Conservation (phyloP, 176 grass and related monocot genomes). For the Luzula sylvatica region DNA sequence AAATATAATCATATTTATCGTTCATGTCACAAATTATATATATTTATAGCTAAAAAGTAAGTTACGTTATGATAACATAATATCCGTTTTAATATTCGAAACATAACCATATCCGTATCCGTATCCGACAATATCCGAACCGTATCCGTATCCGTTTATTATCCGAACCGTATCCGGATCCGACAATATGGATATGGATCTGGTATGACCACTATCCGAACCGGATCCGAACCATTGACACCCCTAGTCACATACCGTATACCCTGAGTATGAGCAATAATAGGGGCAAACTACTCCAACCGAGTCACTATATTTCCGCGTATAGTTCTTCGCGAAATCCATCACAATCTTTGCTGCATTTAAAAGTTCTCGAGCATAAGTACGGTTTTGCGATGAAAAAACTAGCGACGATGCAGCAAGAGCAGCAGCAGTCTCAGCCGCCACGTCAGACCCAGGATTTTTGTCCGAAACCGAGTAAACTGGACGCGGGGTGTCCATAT, state of each 20-base stretch:
- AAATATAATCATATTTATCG: too few relatives aligned
- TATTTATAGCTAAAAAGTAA: too few relatives aligned
- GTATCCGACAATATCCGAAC: too few relatives aligned
- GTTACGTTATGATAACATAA: too few relatives aligned
- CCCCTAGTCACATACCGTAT: slow-evolving; percentile 39
- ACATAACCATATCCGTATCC: too few relatives aligned
- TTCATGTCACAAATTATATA: too few relatives aligned
- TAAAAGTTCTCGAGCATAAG: slow-evolving; percentile 31
- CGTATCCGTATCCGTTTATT: too few relatives aligned
- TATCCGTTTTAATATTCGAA: too few relatives aligned
- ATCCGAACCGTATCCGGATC: too few relatives aligned
- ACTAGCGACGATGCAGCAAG: slow-evolving; percentile 48
- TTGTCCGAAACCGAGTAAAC: slow-evolving; percentile 56
- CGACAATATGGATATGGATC: too few relatives aligned
- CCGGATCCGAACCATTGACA: too few relatives aligned
- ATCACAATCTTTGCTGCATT: slow-evolving; percentile 36
- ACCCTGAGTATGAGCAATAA: slow-evolving; percentile 79
- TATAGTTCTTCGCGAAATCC: slow-evolving; percentile 38
- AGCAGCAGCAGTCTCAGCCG: slow-evolving; percentile 62
- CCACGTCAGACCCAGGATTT: slow-evolving; percentile 59
- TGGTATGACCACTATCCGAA: too few relatives aligned
- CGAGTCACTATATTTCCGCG: slow-evolving; percentile 52
- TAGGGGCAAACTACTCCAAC: slow-evolving; percentile 32
- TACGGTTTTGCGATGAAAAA: slow-evolving; percentile 25
- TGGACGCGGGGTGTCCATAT: slow-evolving; percentile 68